Base-by-base conservation (phyloP, 139 green algal species). In the Tetradesmus obliquus region DNA sequence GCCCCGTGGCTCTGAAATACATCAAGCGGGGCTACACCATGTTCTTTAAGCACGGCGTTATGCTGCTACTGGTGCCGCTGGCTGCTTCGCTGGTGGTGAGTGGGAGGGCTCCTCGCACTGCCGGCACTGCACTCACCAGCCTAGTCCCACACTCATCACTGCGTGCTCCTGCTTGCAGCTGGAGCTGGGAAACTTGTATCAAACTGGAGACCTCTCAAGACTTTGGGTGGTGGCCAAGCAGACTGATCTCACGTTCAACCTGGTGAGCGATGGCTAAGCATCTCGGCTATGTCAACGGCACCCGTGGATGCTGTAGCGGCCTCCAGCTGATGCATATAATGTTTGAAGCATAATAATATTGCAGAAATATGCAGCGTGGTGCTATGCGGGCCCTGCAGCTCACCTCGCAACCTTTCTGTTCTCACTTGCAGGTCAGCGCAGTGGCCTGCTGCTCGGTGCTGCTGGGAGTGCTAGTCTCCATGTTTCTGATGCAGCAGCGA, bases 11-110 rank as follows among this genome's bases (percentile, higher is more conserved):
- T 0, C 87, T 99, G 3, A 99, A 98, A 69, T 98, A 99, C 92
- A 97, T 99, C 82, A 98, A 97, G 88, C 94, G 97, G n/a, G 98
- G 98, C 76, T 99, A 99, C 82, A 95, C 97, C 53, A 79, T 97
- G 20, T 87, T 99, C 10, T 96, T 95, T 72, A 94, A 91, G 20
- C 95, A 98, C 87, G 91, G 71, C 53, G 74, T 97, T 5, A 96
- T 94, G 45, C 86, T 99, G 76, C 90, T 95, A 0, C 93, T 99
- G 5, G 69, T 98, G 1, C 94, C 96, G 8, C 84, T 99, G 45
- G 95, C 94, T 57, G 92, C 87, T 32, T 95, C 94, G 12, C 90
- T 97, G 15, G 71, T 93, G 89, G 93, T 95, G 85, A 94, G 95
- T 81, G 66, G 54, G 82, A 62, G 55, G 84, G 84, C 82, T 83